Base-by-base conservation (phyloP, 2,329 filamentous ascomycete species). In the Aspergillus thermomutatus region DNA sequence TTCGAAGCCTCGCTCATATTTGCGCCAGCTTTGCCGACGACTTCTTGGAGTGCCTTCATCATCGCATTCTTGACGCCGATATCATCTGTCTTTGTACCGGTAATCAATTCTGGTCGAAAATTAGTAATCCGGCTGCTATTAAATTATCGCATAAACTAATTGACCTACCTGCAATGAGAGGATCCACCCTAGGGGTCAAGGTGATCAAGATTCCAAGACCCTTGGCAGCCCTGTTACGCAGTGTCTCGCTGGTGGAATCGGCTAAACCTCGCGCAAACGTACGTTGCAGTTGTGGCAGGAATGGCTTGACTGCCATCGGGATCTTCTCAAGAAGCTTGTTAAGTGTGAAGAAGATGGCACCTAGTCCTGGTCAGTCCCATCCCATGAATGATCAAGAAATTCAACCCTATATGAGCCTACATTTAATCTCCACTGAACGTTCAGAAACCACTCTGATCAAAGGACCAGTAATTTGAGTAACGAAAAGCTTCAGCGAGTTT, bases 301-400 rank as follows among this genome's bases (percentile, higher is more conserved):
- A 99, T 3, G 94, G 94, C 77, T 97, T 97, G 59, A 99, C 83
- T 65, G 95, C 93, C 9, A 89, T 85, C 0, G 94, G 94, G 73
- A 99, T 97, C 83, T 97, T 99, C 76, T 96, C 92, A 40, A 99
- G 81, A 28, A 99, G 80, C 66, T 95, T 96, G 79, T 97, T 97
- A 64, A 99, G 84, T 0, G 94, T 96, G 53, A 95, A 83, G 59
- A 99, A 81, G 72, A 99, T 96, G 45, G 94, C 94, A 59, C 91
- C 89, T 77, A 57, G 23, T 19, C 41, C 11, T n/a, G 3, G 50
- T 72, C 62, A 73, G 66, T 21, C 37, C 40, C 9, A 37, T 21
- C 37, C 40, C 9, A 37, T 34, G 46, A 21, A 46, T 6, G 10
- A 26, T 37, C 47, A 23, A 43, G 8, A 50, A 31, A 23, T 37